Conservation (phyloP, 1,139 yeast genomes). For the Geotrichum cucujoidarum region DNA sequence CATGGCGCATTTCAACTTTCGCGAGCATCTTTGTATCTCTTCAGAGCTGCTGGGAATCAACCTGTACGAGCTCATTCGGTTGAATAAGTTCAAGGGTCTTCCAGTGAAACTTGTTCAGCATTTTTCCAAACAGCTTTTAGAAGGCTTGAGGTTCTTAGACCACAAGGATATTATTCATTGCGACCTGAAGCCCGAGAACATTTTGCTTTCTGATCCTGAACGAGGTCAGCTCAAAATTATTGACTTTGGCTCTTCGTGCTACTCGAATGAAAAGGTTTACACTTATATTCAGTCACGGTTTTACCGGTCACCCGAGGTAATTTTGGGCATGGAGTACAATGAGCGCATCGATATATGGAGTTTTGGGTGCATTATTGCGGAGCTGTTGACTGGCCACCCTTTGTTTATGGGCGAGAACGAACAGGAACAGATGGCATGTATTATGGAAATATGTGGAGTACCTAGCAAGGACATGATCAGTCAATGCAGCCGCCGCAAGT, state of each 20-base stretch:
- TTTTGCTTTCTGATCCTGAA: constrained; percentile 68
- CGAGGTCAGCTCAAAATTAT: constrained; percentile 86
- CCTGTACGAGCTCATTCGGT: constrained; percentile 60
- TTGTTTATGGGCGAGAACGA: constrained; percentile 69
- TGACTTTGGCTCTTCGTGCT: constrained; percentile 96
- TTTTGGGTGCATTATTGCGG: constrained; percentile 63
- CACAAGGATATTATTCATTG: constrained; percentile 62
- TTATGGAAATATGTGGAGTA: constrained; percentile 57
- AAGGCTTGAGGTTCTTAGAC: constrained; percentile 59
- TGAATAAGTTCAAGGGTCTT: constrained; percentile 58
- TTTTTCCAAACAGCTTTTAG: constrained; percentile 53
- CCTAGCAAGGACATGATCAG: constrained; percentile 46
- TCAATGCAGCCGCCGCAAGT: constrained; percentile 36
- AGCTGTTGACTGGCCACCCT: constrained; percentile 61
- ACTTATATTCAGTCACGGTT: constrained; percentile 94
- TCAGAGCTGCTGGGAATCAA: constrained; percentile 70
- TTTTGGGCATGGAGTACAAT: constrained; percentile 70
- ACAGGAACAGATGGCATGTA: constrained; percentile 55
- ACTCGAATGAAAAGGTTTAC: constrained; percentile 81
- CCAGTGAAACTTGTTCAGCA: constrained; percentile 45
- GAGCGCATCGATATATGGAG: constrained; percentile 78
- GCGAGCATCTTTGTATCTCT: constrained; percentile 78
- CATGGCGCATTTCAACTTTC: constrained; percentile 66
- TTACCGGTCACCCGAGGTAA: constrained; percentile 88
- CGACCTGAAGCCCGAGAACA: constrained; percentile 94